Evolutionary conservation across 768 basidiomycete species (phyloP), one percentile per base, ranked within the genome.

Genomic region (Lenzites betulinus): DNA sequence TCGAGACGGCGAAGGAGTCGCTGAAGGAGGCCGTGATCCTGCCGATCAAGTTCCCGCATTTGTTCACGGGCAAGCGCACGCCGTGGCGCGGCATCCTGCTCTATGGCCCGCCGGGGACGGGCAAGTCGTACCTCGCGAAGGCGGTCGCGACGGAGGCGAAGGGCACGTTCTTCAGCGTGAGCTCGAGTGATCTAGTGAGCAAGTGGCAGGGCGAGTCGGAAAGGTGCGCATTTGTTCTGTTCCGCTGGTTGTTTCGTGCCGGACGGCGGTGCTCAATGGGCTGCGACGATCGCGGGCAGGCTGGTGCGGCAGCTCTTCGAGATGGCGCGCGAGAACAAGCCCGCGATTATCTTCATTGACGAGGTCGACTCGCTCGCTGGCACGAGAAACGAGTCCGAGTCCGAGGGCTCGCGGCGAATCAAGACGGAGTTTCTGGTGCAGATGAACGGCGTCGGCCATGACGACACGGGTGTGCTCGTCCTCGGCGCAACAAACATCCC

Each of bases 161-260:
- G 78, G 95, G 95, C 74, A 98, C 96, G 9, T 99, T 99, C 81
- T 98, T 96, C 78, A 93, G 90, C 65, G 94, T 99, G 62, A 93
- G 91, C 69, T 94, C 92, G 23, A 89, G 88, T 72, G 97, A 98
- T 70, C 80, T 99, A 56, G 97, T 98, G 56, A 95, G 93, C 74
- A 99, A 98, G 74, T 99, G 97, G 97, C 97, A 98, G 78, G 97
- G 97, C 59, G 97, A 99, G 75, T 95, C 93, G 4, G 96, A 98
- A 77, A 80, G 96, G 95, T 92, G 62, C 71, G 86, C 59, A 22
- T 11, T 22, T 6, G 9, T 8, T 38, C 12, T 33, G 12, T 23
- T 15, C 13, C 11, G n/a, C 16, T 30, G 22, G 26, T 28, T 3
- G 7, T 12, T 15, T 20, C 26, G 22, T 22, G 18, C 26, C 25